A percentile compares a stretch with the other conserved stretches of the same genome.
Conservation (phyloP, 1,284 basidiomycete species). For the Fomitiporia mediterranea region DNA sequence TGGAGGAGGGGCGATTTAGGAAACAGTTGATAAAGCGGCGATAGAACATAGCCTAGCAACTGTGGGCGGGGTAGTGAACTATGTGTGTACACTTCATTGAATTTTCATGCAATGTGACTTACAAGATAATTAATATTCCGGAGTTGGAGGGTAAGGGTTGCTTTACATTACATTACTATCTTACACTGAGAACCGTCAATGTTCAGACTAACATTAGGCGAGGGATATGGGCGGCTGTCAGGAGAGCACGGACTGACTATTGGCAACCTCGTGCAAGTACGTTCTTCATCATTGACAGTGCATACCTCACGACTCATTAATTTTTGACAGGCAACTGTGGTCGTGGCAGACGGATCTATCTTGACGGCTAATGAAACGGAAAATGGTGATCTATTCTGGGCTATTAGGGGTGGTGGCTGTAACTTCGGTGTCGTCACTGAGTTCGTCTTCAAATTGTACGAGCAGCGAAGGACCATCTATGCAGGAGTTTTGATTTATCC, state of each 20-base stretch:
- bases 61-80: conserved; percentile 51
- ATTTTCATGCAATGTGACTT: neutral
- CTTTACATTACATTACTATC: neutral
- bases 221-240: conserved; percentile 54
- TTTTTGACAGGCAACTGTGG: conserved; percentile 42
- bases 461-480: conserved; percentile 42
- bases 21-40: conserved; percentile 43
- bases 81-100: conserved; percentile 34
- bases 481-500: conserved; percentile 37
- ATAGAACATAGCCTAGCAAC: conserved; percentile 45
- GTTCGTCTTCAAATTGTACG: conserved; percentile 46
- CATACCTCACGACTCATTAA: too few relatives aligned
- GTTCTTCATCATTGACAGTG: neutral
- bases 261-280: conserved; percentile 49
- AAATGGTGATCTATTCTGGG: conserved; percentile 55
- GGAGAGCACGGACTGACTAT: conserved; percentile 46
- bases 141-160: conserved; percentile 43
- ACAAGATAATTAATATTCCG: conserved; percentile 37
- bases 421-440: conserved; percentile 58
- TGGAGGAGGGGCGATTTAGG: conserved; percentile 51
- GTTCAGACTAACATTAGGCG: conserved; percentile 54
- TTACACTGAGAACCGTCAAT: too few relatives aligned
- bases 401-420: conserved; percentile 49
- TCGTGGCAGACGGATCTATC: conserved; percentile 45
- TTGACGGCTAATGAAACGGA: conserved; percentile 38